Evolutionary conservation across 1,284 basidiomycete species (phyloP).

Genomic region (Microbotryomycetes sp.): DNA sequence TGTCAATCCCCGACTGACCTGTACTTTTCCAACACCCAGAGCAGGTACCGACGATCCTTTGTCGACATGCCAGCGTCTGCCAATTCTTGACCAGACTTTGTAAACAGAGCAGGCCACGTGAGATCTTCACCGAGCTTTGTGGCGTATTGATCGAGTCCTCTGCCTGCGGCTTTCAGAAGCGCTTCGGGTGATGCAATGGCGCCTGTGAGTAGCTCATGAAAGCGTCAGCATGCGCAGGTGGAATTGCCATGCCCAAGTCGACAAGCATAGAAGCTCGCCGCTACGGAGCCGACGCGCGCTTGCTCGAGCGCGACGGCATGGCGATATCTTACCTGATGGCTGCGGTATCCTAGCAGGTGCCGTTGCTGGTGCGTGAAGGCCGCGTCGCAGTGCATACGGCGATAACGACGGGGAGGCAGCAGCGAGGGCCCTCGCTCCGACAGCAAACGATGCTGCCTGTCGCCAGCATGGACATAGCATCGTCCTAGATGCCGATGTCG

Average conservation of each 20-base stretch:
- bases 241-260: too few species aligned
- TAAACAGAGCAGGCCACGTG: constrained; percentile 12
- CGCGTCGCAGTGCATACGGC: too few species aligned
- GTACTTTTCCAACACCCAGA: constrained; percentile 25
- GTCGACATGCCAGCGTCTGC: constrained; percentile 17
- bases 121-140: constrained; percentile 12
- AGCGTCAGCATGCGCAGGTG: not conserved
- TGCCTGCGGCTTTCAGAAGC: constrained; percentile 10
- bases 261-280: too few species aligned
- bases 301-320: not conserved
- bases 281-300: not conserved
- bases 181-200: not conserved
- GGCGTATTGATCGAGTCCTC: constrained; percentile 11
- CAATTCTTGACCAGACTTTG: constrained; percentile 6
- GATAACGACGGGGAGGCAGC: too few species aligned
- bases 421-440: too few species aligned
- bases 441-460: too few species aligned
- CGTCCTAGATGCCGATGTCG: too few species aligned
- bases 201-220: not conserved
- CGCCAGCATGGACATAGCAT: not conserved
- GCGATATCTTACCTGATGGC: not conserved
- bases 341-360: not conserved
- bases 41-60: constrained; percentile 18
- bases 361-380: not conserved
- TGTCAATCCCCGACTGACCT: constrained; percentile 5